A percentile compares a stretch with the other conserved stretches of the same genome.
These are phyloP conservation scores for Fagopyrum tataricum DNA, from an alignment of 148 eudicot genomes.

Conservation along the genomic window DNA sequence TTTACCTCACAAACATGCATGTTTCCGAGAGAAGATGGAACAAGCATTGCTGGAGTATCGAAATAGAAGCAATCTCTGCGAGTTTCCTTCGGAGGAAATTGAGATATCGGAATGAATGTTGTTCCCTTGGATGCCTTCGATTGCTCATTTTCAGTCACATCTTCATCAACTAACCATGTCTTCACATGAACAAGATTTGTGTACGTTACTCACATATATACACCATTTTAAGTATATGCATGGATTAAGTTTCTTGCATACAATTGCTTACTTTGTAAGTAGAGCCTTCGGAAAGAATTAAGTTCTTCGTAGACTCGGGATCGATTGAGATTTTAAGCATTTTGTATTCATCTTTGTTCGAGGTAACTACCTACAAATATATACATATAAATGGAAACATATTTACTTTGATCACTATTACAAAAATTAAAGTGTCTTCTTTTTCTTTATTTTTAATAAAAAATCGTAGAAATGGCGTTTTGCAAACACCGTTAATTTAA, in stretches of 20 bases:
- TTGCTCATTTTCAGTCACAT: constrained; percentile 44
- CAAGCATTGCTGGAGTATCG: constrained; percentile 50
- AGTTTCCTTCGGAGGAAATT: constrained; percentile 38
- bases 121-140: constrained; percentile 58
- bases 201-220: not conserved
- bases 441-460: too few relatives aligned
- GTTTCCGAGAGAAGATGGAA: constrained; percentile 50
- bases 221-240: not conserved
- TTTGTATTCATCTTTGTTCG: constrained; percentile 28
- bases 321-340: constrained; percentile 27
- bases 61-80: constrained; percentile 33
- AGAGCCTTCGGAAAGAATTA: constrained; percentile 26
- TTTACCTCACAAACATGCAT: constrained; percentile 74
- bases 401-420: too few relatives aligned
- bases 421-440: too few relatives aligned
- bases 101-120: constrained; percentile 46
- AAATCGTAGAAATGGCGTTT: too few relatives aligned
- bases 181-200: constrained; percentile 14
- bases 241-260: not conserved
- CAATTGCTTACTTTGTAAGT: constrained; percentile 21
- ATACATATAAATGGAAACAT: not conserved
- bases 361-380: not conserved
- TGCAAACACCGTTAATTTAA: too few relatives aligned
- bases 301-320: constrained; percentile 19
- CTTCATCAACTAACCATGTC: constrained; percentile 76